phyloP scores from a whole-genome alignment of 208 protist genomes.

The Leishmania tropica region DNA sequence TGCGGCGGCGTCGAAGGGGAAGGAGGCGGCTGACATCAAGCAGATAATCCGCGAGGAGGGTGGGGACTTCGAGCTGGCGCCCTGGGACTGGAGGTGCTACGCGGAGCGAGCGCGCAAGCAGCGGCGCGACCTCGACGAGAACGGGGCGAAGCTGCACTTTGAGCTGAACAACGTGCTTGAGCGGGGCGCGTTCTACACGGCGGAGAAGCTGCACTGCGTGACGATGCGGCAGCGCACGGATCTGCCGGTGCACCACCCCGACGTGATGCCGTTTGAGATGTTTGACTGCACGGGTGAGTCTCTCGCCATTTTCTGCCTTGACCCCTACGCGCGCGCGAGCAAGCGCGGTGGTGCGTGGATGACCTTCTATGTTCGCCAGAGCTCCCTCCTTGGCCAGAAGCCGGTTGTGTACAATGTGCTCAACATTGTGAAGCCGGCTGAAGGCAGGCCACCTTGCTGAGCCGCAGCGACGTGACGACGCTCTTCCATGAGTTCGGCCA shows the following conservation, averaged over 20 bases:
- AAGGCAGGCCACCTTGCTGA: constrained; percentile 58
- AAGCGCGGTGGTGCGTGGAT: constrained; percentile 65
- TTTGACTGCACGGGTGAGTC: constrained; percentile 33
- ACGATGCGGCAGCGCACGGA: constrained; percentile 45
- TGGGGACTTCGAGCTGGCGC: constrained; percentile 36
- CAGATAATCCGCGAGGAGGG: constrained; percentile 29
- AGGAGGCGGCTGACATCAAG: constrained; percentile 41
- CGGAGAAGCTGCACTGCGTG: constrained; percentile 60
- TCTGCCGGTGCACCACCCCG: constrained; percentile 49
- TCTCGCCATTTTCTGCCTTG: constrained; percentile 50
- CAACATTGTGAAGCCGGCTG: constrained; percentile 58
- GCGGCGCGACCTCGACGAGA: constrained; percentile 52
- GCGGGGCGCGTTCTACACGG: constrained; percentile 54
- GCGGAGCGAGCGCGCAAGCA: constrained; percentile 50
- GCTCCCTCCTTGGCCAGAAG: constrained; percentile 31
- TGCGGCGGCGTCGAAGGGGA: neutral
- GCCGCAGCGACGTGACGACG: constrained; percentile 51
- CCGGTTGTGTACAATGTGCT: constrained; percentile 52
- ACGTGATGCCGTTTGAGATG: constrained; percentile 44
- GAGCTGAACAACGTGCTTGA: constrained; percentile 57
- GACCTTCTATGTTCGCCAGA: constrained; percentile 52
- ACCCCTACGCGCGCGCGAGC: constrained; percentile 50
- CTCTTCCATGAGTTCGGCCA: constrained; percentile 80
- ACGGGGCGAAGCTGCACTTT: constrained; percentile 54
- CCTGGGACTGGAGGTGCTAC: constrained; percentile 63